phyloP scores from a whole-genome alignment of 106 monocot species.

The Acorus calamus region DNA sequence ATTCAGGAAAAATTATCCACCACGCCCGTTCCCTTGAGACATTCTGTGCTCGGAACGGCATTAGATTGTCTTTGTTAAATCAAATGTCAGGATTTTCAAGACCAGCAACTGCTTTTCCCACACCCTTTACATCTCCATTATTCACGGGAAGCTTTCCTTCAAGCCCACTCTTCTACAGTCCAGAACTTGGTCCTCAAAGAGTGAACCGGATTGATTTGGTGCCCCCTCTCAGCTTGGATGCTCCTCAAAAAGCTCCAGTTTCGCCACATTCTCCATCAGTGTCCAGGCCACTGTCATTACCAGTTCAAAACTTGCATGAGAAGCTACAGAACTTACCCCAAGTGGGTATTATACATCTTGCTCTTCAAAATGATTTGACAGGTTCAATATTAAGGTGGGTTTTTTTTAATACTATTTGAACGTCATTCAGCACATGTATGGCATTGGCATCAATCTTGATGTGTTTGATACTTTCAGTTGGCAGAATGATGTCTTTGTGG shows the following conservation, averaged over 20 bases:
- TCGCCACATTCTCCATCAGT: conserved; percentile 58
- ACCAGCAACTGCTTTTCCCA: conserved; percentile 41
- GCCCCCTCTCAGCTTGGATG: conserved; percentile 88
- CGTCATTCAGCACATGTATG: not conserved
- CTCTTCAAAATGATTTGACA: conserved; percentile 92
- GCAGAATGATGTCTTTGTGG: conserved; percentile 99
- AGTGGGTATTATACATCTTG: conserved; percentile 85
- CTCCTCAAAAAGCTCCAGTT: conserved; percentile 33
- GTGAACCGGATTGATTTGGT: conserved; percentile 59
- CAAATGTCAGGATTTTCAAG: conserved; percentile 34
- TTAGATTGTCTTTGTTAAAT: conserved; percentile 46
- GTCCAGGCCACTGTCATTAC: conserved; percentile 47
- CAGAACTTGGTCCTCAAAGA: conserved; percentile 56
- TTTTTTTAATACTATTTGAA: conserved; percentile 4
- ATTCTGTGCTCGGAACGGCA: conserved; percentile 61
- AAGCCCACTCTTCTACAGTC: conserved; percentile 77
- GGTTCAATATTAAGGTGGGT: conserved; percentile 82
- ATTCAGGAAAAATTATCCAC: conserved; percentile 39
- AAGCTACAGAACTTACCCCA: conserved; percentile 79
- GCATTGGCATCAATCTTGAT: not conserved
- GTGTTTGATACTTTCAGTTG: conserved; percentile 36
- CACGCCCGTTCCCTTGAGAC: conserved; percentile 78
- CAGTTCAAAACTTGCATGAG: conserved; percentile 60
- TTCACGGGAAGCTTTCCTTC: conserved; percentile 96
- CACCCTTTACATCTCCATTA: conserved; percentile 75